Evolutionary conservation across 2,329 filamentous ascomycete genomes (phyloP).

Genomic region (Escovopsis sp.): DNA sequence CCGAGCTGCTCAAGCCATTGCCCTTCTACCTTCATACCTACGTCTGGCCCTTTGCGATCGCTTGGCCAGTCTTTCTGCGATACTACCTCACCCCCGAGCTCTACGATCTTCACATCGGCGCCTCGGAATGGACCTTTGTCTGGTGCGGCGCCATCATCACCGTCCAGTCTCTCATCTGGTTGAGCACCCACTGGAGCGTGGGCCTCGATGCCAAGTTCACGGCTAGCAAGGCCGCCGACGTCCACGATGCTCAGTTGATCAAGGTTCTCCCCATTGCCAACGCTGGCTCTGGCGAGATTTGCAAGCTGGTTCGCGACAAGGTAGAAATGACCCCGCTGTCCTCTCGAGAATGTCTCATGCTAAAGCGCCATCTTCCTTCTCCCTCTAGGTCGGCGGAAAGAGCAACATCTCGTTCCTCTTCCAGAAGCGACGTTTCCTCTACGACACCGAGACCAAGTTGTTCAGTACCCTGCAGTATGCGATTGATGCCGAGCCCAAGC

Average conservation of each 20-base stretch:
- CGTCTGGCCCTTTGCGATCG: slow-evolving; percentile 79
- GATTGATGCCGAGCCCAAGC: slow-evolving; percentile 76
- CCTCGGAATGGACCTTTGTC: slow-evolving; percentile 96
- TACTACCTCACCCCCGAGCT: slow-evolving; percentile 71
- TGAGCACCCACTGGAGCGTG: slow-evolving; percentile 97
- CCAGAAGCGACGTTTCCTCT: slow-evolving; percentile 94
- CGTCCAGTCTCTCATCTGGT: slow-evolving; percentile 75
- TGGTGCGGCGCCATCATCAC: slow-evolving; percentile 84
- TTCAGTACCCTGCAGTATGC: slow-evolving; percentile 74
- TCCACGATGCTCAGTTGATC: slow-evolving; percentile 70
- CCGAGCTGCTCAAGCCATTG: slow-evolving; percentile 78
- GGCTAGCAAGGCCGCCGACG: slow-evolving; percentile 50
- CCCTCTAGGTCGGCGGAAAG: slow-evolving; percentile 51
- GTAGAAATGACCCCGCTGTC: slow-evolving; percentile 18
- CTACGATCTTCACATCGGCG: slow-evolving; percentile 83
- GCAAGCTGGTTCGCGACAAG: slow-evolving; percentile 61
- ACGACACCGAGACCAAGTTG: slow-evolving; percentile 52
- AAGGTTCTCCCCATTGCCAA: slow-evolving; percentile 86
- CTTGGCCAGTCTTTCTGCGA: slow-evolving; percentile 85
- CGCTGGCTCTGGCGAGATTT: slow-evolving; percentile 80
- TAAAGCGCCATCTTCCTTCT: no score
- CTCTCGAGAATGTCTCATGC: neutral
- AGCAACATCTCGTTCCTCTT: slow-evolving; percentile 80
- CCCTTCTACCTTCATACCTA: slow-evolving; percentile 73
- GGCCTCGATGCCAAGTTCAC: slow-evolving; percentile 73